Evolutionary conservation across 2,329 filamentous ascomycete species (phyloP).

Genomic region (Fusarium brachygibbosum): DNA sequence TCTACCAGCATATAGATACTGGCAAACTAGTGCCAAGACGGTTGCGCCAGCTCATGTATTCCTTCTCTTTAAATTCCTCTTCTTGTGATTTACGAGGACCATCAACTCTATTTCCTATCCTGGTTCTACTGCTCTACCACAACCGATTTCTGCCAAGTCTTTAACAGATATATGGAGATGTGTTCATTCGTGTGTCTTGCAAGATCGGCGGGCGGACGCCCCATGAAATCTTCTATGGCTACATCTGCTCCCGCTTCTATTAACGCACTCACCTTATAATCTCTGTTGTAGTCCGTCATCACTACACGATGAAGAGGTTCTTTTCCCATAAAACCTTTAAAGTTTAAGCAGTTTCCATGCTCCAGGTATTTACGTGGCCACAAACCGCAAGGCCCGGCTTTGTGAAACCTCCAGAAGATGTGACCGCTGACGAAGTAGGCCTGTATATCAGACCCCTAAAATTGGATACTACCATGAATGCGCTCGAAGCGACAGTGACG

Average conservation of each 20-base stretch:
- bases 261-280: background rate
- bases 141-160: conserved; percentile 1
- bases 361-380: conserved; percentile 1
- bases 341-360: background rate
- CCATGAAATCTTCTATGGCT: conserved; percentile 1
- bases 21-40: conserved; percentile 1
- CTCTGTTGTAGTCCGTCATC: background rate
- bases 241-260: conserved; percentile 1
- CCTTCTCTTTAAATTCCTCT: conserved; percentile 1
- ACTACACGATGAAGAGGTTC: conserved; percentile 1
- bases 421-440: background rate
- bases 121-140: background rate
- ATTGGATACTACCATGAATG: background rate
- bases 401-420: background rate
- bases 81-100: conserved; percentile 1
- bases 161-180: background rate
- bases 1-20: conserved; percentile 3
- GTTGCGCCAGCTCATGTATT: background rate
- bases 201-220: background rate
- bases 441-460: conserved; percentile 1
- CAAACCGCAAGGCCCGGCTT: conserved; percentile 1
- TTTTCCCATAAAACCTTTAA: background rate
- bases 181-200: background rate
- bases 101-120: conserved; percentile 1
- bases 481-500: background rate